Evolutionary conservation across 2,329 filamentous ascomycete species (phyloP), one percentile per base, ranked within the genome.

Genomic region (Xylaria sp.): DNA sequence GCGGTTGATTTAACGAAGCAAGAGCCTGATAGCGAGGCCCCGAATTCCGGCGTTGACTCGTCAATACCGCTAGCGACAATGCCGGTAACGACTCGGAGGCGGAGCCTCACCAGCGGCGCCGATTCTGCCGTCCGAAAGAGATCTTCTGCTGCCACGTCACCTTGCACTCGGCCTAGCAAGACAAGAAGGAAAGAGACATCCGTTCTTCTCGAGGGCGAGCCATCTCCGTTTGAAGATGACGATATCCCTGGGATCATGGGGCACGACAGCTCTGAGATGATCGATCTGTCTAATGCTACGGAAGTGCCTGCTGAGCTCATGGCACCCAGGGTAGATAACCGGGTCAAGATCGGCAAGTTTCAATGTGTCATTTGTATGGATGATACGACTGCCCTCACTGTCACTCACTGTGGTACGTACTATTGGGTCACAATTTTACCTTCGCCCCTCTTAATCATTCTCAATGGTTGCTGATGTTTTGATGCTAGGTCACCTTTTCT

Each of bases 331-430:
- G 81, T 82, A 59, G 85, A 87, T 60, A 86, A 84, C 12, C 83
- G 79, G 60, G 78, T 83, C 75, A 88, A 87, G 76, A 78, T 91
- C 18, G 82, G 84, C 54, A 81, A 82, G 3, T 89, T 90, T 57
- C 87, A 91, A 78, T 91, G 89, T 70, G 88, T 89, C 52, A 91
- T 91, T 67, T 91, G 89, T 79, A 89, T 91, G 87, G 89, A 91
- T 69, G 83, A 88, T 70, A 85, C 83, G 32, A 85, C 84, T 1
- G 81, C 83, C 34, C 74, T 91, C 69, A 90, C 88, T 1, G 86
- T 90, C 55, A 91, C 89, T 2, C 87, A 90, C 78, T 91, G 89
- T 78, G 89, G 89, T 91, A 87, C 72, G 88, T 81, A 18, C 20
- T 50, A 34, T 62, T 34, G 7, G 12, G 41, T 6, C 5, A 15